A percentile compares a stretch with the other conserved stretches of the same genome.
Conservation (phyloP, 306 rosid species). For the Lablab purpureus region DNA sequence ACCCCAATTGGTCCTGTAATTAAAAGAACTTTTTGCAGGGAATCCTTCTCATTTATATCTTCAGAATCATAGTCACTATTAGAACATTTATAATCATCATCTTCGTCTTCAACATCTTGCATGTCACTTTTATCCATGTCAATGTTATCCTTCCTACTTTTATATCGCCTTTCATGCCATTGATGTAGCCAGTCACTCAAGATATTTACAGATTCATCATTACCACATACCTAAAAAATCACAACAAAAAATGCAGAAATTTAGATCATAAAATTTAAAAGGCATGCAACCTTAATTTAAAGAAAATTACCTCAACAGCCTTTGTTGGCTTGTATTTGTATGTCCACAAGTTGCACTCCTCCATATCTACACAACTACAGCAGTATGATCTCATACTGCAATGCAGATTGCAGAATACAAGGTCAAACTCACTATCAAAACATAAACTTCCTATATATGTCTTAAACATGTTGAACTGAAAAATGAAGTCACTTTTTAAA, state of each 20-base stretch:
- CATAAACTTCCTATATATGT: slow-evolving; percentile 32
- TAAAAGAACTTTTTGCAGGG: slow-evolving; percentile 81
- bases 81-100: slow-evolving; percentile 58
- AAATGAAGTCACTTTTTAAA: slow-evolving; percentile 10
- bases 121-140: slow-evolving; percentile 46
- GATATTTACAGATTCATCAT: slow-evolving; percentile 75
- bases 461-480: slow-evolving; percentile 20
- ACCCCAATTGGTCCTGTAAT: slow-evolving; percentile 95
- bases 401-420: slow-evolving; percentile 45
- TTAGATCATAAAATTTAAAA: slow-evolving; percentile 2
- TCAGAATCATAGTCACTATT: slow-evolving; percentile 72
- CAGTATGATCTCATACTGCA: slow-evolving; percentile 72
- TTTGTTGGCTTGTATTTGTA: slow-evolving; percentile 80
- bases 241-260: slow-evolving; percentile 34
- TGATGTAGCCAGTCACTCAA: slow-evolving; percentile 80
- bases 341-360: slow-evolving; percentile 69
- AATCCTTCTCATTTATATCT: slow-evolving; percentile 56
- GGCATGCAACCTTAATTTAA: slow-evolving; percentile 37
- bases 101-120: slow-evolving; percentile 39
- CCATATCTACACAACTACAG: slow-evolving; percentile 55
- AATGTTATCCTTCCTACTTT: slow-evolving; percentile 52
- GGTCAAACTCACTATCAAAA: slow-evolving; percentile 31
- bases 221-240: slow-evolving; percentile 85
- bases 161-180: slow-evolving; percentile 70
- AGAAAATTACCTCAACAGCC: slow-evolving; percentile 65